Percentiles rank a stretch among this genome's conserved stretches.
phyloP scores from a whole-genome alignment of 352 stramenopile species.

The Pythium brachiatum region DNA sequence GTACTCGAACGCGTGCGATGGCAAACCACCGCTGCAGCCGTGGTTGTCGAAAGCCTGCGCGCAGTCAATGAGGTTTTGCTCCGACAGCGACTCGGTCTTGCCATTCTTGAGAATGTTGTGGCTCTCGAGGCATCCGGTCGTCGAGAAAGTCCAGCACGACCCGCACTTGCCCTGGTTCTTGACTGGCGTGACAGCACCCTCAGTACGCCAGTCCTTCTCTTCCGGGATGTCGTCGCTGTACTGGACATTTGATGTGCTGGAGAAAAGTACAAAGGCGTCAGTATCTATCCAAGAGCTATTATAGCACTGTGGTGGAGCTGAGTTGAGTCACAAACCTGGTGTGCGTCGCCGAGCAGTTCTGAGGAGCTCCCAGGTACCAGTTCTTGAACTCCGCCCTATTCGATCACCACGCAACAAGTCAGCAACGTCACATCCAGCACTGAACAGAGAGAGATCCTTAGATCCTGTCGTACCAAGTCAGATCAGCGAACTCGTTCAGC shows the following conservation, averaged over 20 bases:
- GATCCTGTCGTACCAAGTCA: conserved; percentile 44
- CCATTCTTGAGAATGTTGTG: conserved; percentile 93
- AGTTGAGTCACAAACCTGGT: conserved; percentile 24
- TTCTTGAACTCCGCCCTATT: conserved; percentile 68
- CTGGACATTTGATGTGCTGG: conserved; percentile 11
- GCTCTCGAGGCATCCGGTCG: conserved; percentile 97
- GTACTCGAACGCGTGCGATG: conserved; percentile 97
- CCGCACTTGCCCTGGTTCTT: conserved; percentile 99
- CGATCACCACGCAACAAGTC: background rate
- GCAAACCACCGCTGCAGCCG: conserved; percentile 96
- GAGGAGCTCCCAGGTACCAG: conserved; percentile 60
- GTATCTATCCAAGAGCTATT: background rate
- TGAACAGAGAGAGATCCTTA: background rate
- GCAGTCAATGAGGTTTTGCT: conserved; percentile 98
- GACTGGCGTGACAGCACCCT: conserved; percentile 94
- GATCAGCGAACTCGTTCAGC: conserved; percentile 75
- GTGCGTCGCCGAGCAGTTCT: conserved; percentile 72
- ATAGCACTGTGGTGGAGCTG: no score
- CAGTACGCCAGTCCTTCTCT: conserved; percentile 92
- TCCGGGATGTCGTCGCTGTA: conserved; percentile 63
- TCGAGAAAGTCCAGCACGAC: conserved; percentile 99
- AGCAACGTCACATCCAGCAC: background rate
- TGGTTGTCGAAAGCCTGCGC: conserved; percentile 92
- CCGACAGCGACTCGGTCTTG: conserved; percentile 91
- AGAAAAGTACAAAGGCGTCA: background rate